A percentile compares a stretch with the other conserved stretches of the same genome.
phyloP scores from a whole-genome alignment of 2,329 filamentous ascomycete species.

The Camptophora hylomeconis region DNA sequence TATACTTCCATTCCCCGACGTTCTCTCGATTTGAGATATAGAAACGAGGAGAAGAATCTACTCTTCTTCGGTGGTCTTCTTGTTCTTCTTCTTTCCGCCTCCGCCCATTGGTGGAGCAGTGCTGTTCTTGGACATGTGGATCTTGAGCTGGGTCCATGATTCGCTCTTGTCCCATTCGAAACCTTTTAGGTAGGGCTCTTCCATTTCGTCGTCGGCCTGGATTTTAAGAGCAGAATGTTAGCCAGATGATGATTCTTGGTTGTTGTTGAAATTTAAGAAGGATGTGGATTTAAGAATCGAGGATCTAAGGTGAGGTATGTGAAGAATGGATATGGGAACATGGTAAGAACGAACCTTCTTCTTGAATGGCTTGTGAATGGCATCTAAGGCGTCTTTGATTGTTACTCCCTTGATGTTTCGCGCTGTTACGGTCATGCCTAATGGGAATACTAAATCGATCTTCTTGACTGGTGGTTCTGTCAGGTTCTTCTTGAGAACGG shows the following conservation, averaged over 20 bases:
- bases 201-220: conserved; percentile 83
- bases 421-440: conserved; percentile 76
- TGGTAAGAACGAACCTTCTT: conserved; percentile 58
- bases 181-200: conserved; percentile 73
- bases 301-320: conserved; percentile 12
- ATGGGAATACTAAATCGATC: conserved; percentile 83
- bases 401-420: conserved; percentile 90
- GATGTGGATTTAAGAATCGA: background rate
- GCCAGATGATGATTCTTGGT: no score
- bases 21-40: no score
- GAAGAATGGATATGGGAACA: conserved; percentile 5
- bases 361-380: conserved; percentile 92
- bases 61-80: conserved; percentile 31
- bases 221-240: conserved; percentile 2
- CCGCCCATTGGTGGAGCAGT: conserved; percentile 34
- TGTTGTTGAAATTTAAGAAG: conserved; percentile 1
- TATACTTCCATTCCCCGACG: no score
- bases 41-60: no score
- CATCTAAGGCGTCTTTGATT: conserved; percentile 91
- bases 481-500: conserved; percentile 68
- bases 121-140: conserved; percentile 67
- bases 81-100: conserved; percentile 51
- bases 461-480: conserved; percentile 77
- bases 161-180: conserved; percentile 96
- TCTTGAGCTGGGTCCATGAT: conserved; percentile 74